These are phyloP conservation scores for Perilla frutescens DNA, from an alignment of 257 asterid genomes.

Conservation along the genomic window DNA sequence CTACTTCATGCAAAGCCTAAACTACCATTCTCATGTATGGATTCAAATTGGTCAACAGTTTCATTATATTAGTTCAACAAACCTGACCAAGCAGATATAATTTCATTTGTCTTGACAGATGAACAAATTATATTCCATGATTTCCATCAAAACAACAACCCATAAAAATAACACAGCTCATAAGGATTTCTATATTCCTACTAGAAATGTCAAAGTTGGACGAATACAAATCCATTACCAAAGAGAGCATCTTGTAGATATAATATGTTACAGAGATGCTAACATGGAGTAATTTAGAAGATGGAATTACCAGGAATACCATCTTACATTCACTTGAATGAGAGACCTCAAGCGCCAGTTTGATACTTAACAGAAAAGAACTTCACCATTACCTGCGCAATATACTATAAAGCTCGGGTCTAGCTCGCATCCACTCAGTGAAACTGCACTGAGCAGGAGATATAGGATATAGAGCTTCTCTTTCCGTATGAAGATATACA, in stretches of 20 bases:
- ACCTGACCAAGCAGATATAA: neutral
- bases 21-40: conserved; percentile 9
- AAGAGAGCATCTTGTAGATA: conserved; percentile 15
- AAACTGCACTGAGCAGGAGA: conserved; percentile 74
- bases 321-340: conserved; percentile 32
- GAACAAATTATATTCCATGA: neutral
- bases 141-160: conserved; percentile 15
- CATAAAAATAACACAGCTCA: conserved; percentile 2
- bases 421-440: conserved; percentile 97
- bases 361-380: conserved; percentile 29
- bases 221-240: conserved; percentile 25
- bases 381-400: conserved; percentile 73
- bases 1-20: conserved; percentile 12
- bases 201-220: conserved; percentile 22
- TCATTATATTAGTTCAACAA: too few relatives aligned
- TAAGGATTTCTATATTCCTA: neutral
- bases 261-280: conserved; percentile 24
- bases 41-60: conserved; percentile 2
- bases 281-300: conserved; percentile 27
- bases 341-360: conserved; percentile 18
- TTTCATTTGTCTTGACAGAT: neutral
- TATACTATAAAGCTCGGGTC: conserved; percentile 95
- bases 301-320: conserved; percentile 29
- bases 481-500: conserved; percentile 88
- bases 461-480: conserved; percentile 65